Percentiles rank a stretch among this genome's conserved stretches.
Conservation (phyloP, 345 rosid species). For the Cardamine chenopodiifolia region DNA sequence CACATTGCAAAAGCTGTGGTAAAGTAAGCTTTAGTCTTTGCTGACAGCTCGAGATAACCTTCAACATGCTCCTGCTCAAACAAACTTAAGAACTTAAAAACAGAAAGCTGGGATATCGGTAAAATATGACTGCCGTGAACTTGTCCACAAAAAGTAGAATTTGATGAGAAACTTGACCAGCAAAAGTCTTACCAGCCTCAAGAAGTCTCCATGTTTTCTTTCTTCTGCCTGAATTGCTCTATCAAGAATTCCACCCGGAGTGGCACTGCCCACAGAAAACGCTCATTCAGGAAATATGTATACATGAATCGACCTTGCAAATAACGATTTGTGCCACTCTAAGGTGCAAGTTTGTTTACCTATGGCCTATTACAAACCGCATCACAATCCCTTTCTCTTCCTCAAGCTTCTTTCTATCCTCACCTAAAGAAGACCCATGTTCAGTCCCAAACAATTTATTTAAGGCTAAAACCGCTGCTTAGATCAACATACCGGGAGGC, state of each 20-base stretch:
- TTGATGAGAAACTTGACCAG: constrained; percentile 4
- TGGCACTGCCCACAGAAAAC: constrained; percentile 56
- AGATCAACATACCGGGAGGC: constrained; percentile 75
- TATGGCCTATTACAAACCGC: constrained; percentile 97
- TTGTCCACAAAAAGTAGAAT: not conserved
- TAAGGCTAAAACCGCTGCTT: not conserved
- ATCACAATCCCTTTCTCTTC: constrained; percentile 95
- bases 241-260: constrained; percentile 94
- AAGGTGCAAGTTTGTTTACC: constrained; percentile 51
- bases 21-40: constrained; percentile 87
- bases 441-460: constrained; percentile 18
- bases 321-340: not conserved
- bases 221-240: constrained; percentile 98
- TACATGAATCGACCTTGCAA: not conserved
- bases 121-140: not conserved
- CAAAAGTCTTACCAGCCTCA: constrained; percentile 74
- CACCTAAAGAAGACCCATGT: constrained; percentile 52
- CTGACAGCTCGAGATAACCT: constrained; percentile 96
- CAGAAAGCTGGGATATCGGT: not conserved
- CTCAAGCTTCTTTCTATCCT: constrained; percentile 82
- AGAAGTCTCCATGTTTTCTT: constrained; percentile 83
- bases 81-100: not conserved
- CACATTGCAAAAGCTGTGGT: constrained; percentile 84
- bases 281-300: not conserved
- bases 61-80: constrained; percentile 86